Evolutionary conservation across 768 basidiomycete species (phyloP), one percentile per base, ranked within the genome.

Genomic region (Leucosporidium scottii): DNA sequence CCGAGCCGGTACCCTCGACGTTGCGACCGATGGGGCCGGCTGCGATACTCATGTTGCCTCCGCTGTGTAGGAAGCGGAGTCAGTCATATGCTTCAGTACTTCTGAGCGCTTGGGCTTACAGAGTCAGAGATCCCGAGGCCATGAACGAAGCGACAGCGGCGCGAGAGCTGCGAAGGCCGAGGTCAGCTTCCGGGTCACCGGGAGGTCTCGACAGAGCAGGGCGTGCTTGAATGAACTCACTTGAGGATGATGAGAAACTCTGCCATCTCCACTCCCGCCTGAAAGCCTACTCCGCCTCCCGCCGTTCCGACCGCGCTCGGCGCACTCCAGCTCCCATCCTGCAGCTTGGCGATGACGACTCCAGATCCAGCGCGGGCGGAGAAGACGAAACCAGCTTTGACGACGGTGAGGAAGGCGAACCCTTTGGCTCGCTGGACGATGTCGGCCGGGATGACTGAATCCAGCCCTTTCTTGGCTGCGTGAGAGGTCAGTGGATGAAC

Each of bases 251-350:
- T 75, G 28, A 77, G 56, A 55, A 78, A 78, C 39, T 76, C 75
- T 28, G 76, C 30, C 56, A 63, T 63, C 50, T 81, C 79, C 6
- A 79, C 80, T 20, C 82, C 81, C 20, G 75, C 74, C 67, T 82
- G 81, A 25, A 87, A 85, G 25, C 94, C 96, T 6, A 93, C 81
- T 0, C 94, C 94, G 7, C 93, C 76, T 0, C 94, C 94, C 20
- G 88, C 94, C 4, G 90, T 87, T 30, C 93, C 93, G 39, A 99
- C 94, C 4, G 94, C 96, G 76, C 88, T 89, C 4, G 96, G 96
- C 25, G 93, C 86, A 47, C 90, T 91, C 93, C 93, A 99, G 30
- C 56, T 61, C 65, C 69, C 72, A 62, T 68, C 55, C 28, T 55
- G 34, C 17, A 74, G 64, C 13, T 64, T 57, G 23, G 70, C 71